Base-by-base conservation (phyloP, 768 basidiomycete species). In the Kwoniella mangroviensis region DNA sequence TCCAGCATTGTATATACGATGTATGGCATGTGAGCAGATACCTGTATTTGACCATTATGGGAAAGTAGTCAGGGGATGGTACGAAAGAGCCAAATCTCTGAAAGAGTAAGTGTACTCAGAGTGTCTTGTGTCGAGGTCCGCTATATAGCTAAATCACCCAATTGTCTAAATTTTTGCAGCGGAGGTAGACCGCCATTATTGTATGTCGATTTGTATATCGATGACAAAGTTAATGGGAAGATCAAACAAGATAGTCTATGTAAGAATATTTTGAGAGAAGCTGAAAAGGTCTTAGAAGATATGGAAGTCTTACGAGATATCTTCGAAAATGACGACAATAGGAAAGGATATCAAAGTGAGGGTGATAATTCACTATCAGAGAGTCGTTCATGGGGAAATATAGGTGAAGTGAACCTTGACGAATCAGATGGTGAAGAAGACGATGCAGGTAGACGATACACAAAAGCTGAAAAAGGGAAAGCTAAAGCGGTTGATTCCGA, bases 1-100 rank as follows among this genome's bases (percentile, higher is more conserved):
- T 22, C 60, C 24, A 19, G 26, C 54, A 28, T 22, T 73, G 21
- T 73, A 68, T 63, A 73, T 73, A 24, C 57, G 67, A 17, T 67
- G 65, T 56, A 68, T 70, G 67, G 64, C 57, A 41, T 40, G 43
- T 4, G 28, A 69, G 3, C 68, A 69, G 21, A 3, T 49, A 3
- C 9, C 3, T 1, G 42, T 60, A 9, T 58, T 55, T 45, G 52
- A 45, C 5, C 45, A 41, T 4, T 76, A 72, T 53, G 24, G 72
- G 7, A 22, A 64, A 21, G 34, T 28, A 1, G 59, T 70, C 1
- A 26, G 60, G 28, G 62, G 28, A 1, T 73, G 72, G 70, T 73
- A 43, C 17, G 67, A 61, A 15, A 24, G n/a, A 41, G 59, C 59
- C 17, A 41, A 56, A 24, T 21, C 12, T 12, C 21, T 60, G 59